A percentile compares a stretch with the other conserved stretches of the same genome.
phyloP scores from a whole-genome alignment of 2,329 filamentous ascomycete genomes.

The Pseudogymnoascus sp. region DNA sequence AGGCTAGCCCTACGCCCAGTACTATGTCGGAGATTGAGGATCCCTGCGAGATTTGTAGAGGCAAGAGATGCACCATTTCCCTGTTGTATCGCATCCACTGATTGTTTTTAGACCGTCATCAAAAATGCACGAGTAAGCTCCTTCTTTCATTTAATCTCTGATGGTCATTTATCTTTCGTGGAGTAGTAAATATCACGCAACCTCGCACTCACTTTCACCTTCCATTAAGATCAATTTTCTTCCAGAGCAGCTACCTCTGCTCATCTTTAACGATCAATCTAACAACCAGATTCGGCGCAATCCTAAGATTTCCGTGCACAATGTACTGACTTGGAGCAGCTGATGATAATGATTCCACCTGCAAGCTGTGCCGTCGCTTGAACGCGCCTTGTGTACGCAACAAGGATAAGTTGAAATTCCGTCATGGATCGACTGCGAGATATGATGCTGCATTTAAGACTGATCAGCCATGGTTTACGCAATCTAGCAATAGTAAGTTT shows the following conservation, averaged over 20 bases:
- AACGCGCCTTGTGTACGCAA: not conserved
- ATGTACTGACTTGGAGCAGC: not conserved
- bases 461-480: constrained; percentile 29
- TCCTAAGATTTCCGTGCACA: not conserved
- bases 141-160: not conserved
- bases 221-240: not conserved
- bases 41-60: not conserved
- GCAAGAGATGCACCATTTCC: not conserved
- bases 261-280: not conserved
- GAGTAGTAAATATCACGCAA: not conserved
- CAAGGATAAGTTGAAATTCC: constrained; percentile 18
- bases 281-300: not conserved
- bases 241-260: not conserved
- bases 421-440: constrained; percentile 30
- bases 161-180: not conserved
- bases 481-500: constrained; percentile 23
- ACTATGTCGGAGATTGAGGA: not conserved
- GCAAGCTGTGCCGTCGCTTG: not conserved
- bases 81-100: not conserved
- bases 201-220: not conserved
- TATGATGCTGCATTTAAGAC: constrained; percentile 29
- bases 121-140: not conserved
- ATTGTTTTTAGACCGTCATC: not conserved
- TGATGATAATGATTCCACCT: not conserved
- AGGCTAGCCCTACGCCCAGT: not conserved